Conservation (phyloP, 78 protist genomes). For the Mastigamoeba balamuthi region DNA sequence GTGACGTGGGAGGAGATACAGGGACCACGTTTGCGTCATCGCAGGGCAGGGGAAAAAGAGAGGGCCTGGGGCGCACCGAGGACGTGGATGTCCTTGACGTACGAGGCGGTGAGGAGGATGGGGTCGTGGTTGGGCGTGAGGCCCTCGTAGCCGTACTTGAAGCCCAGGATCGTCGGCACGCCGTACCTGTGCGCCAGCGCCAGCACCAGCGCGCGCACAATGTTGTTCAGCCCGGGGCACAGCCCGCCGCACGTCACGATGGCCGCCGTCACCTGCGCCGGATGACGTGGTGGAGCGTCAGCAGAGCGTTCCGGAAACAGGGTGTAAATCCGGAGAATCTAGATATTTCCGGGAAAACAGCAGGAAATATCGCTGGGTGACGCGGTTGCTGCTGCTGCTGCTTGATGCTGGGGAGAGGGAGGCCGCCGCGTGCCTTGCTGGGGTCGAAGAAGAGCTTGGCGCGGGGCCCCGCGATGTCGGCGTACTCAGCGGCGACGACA, state of each 20-base stretch:
- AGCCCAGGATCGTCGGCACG: slow-evolving; percentile 12
- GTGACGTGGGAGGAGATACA: neutral
- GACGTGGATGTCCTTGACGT: neutral
- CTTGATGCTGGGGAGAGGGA: too few relatives aligned
- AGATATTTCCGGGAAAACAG: too few relatives aligned
- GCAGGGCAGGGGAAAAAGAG: neutral
- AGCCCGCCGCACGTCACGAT: slow-evolving; percentile 50
- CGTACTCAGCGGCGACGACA: too few relatives aligned
- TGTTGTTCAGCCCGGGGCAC: slow-evolving; percentile 44
- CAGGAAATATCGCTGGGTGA: too few relatives aligned
- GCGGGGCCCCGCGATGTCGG: slow-evolving; percentile 27
- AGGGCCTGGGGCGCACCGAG: neutral
- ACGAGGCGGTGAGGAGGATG: neutral
- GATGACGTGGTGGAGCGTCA: too few relatives aligned
- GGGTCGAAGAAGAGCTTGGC: slow-evolving; percentile 13
- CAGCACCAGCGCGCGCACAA: slow-evolving; percentile 17
- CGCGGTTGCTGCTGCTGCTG: too few relatives aligned
- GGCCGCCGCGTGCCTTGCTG: neutral
- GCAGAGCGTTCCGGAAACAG: too few relatives aligned
- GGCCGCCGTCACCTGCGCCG: too few relatives aligned
- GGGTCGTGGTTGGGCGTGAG: neutral
- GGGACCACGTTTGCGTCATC: too few relatives aligned
- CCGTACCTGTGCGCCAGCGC: slow-evolving; percentile 4
- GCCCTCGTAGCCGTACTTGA: slow-evolving; percentile 10
- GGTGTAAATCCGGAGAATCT: too few relatives aligned